Evolutionary conservation across 2,329 filamentous ascomycete species (phyloP), one percentile per base, ranked within the genome.

Genomic region (Phyllosticta citrichinensis): DNA sequence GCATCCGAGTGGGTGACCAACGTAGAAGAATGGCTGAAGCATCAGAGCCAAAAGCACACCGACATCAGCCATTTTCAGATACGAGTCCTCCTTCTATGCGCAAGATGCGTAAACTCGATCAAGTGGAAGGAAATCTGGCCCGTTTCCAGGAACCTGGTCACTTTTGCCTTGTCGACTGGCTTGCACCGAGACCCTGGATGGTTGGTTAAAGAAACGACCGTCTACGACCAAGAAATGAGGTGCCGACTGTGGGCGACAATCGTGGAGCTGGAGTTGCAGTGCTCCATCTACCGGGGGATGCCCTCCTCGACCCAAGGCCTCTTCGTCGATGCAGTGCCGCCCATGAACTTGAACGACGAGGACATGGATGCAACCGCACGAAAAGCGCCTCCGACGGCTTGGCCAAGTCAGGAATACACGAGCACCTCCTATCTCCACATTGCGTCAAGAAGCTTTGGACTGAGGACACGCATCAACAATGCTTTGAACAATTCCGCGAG

Each of bases 231-330:
- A 58, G 78, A 81, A 62, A 79, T 82, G 77, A 77, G 82, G 57
- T 75, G 80, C 58, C 75, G 82, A 52, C 70, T 85, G 2, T 85
- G 83, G 83, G 75, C 74, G 1, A 83, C 82, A 1, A 80, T 83
- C 10, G 70, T 81, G 10, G 81, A 85, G 64, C 69, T 84, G 25
- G 82, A 85, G 60, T 68, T 83, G 2, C 81, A 84, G 64, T 75
- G 80, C 0, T 80, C 80, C 0, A 70, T 84, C 14, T 81, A 84
- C 63, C 75, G 76, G 12, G 83, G 83, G 0, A 79, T 84, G 71
- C 77, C 79, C 2, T 74, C 76, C 5, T 70, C 73, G 1, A 68
- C 74, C 1, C 74, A 69, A 55, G 67, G 68, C 1, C 63, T 76
- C 2, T 78, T 81, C 50, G 81, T 79, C 62, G 81, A 84, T 63